A percentile compares a stretch with the other conserved stretches of the same genome.
These are phyloP conservation scores for Geotrichum bryndzae DNA, from an alignment of 1,139 yeast genomes.

Conservation along the genomic window DNA sequence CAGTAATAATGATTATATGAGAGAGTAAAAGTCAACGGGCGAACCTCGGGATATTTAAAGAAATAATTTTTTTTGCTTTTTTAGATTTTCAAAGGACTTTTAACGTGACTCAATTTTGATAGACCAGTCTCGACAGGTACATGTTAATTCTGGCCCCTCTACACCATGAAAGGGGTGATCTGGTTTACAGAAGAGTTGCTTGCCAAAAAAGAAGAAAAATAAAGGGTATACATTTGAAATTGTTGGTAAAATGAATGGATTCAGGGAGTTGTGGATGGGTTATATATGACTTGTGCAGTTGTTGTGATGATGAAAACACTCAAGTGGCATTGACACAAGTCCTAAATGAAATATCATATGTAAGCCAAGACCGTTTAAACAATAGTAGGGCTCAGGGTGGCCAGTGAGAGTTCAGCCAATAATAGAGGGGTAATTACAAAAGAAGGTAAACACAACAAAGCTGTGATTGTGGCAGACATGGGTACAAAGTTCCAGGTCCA, in stretches of 20 bases:
- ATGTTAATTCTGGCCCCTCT: neutral
- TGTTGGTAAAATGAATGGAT: neutral
- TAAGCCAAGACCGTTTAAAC: no score
- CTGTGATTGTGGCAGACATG: neutral
- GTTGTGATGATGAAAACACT: neutral
- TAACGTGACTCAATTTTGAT: neutral
- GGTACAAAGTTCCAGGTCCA: neutral
- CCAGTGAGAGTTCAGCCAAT: neutral
- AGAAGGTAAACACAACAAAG: neutral
- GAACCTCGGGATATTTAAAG: conserved; percentile 7
- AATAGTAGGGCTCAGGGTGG: neutral
- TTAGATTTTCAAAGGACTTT: neutral
- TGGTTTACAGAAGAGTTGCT: no score
- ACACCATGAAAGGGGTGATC: neutral
- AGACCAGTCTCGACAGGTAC: neutral
- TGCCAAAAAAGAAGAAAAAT: no score
- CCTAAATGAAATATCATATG: no score
- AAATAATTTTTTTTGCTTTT: neutral
- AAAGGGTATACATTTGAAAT: no score
- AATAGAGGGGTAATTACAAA: neutral
- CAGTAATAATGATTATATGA: neutral
- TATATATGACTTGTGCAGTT: neutral
- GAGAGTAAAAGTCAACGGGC: neutral
- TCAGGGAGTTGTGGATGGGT: neutral
- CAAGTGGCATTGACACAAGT: neutral